Evolutionary conservation across 805 yeast genomes (phyloP).

Genomic region (Candida tammaniensis): DNA sequence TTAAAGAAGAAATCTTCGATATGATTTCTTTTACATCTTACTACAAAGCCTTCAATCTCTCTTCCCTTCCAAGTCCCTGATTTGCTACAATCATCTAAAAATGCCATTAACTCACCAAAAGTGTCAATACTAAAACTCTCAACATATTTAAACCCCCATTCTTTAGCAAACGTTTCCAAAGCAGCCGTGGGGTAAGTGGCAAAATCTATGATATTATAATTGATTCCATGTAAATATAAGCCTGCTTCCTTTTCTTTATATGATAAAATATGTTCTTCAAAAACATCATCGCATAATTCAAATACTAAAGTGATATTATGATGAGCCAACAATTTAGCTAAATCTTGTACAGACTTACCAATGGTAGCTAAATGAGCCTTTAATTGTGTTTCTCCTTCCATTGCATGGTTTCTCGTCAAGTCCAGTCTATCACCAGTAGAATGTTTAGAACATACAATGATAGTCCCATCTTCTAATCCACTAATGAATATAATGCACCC

Average conservation of each 20-base stretch:
- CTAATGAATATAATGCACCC: conserved; percentile 89
- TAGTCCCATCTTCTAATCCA: conserved; percentile 69
- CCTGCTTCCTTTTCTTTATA: conserved; percentile 72
- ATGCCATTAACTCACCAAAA: conserved; percentile 42
- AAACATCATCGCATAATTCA: conserved; percentile 86
- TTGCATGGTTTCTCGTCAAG: conserved; percentile 63
- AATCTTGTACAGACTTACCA: conserved; percentile 41
- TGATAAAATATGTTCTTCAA: conserved; percentile 90
- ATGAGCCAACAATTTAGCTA: conserved; percentile 54
- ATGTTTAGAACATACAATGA: conserved; percentile 89
- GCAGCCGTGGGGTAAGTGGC: conserved; percentile 58
- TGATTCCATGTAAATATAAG: conserved; percentile 85
- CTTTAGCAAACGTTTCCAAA: conserved; percentile 58
- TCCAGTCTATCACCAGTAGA: conserved; percentile 71
- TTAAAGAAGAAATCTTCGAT: conserved; percentile 74
- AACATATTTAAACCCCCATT: conserved; percentile 70
- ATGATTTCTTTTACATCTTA: conserved; percentile 51
- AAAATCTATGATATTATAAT: conserved; percentile 62
- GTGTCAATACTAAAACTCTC: conserved; percentile 41
- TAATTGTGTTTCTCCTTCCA: conserved; percentile 62
- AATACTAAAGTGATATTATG: conserved; percentile 79
- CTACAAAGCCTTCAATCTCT: conserved; percentile 92
- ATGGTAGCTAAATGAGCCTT: conserved; percentile 45
- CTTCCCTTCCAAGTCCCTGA: conserved; percentile 69
- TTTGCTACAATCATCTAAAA: conserved; percentile 54